phyloP scores from a whole-genome alignment of 2,329 filamentous ascomycete genomes.

The Ophiostoma montium region DNA sequence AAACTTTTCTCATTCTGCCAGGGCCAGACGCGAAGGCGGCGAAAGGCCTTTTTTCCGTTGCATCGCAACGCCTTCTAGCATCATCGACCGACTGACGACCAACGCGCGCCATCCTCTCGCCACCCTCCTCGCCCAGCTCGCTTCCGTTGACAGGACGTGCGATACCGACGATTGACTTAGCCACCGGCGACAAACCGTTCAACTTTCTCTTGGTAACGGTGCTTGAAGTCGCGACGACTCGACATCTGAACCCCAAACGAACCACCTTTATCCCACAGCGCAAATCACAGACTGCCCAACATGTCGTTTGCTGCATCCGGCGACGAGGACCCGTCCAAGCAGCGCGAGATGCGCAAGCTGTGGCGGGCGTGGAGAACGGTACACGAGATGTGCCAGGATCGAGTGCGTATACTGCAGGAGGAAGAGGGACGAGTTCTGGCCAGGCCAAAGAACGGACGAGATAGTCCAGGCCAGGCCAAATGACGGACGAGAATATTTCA shows the following conservation, averaged over 20 bases:
- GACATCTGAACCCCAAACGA: background rate
- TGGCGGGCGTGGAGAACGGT: slow-evolving; percentile 92
- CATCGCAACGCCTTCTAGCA: background rate
- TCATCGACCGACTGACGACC: background rate
- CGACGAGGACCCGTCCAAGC: slow-evolving; percentile 25
- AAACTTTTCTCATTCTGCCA: background rate
- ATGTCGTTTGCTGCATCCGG: slow-evolving; percentile 8
- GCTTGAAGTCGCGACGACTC: no score
- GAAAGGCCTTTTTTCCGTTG: slow-evolving; percentile 3
- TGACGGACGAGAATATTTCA: no score
- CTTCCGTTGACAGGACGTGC: no score
- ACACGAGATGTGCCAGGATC: slow-evolving; percentile 86
- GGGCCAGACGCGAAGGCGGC: slow-evolving; percentile 2
- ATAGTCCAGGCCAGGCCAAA: background rate
- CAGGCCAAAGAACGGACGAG: background rate
- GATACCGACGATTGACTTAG: no score
- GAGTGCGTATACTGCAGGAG: slow-evolving; percentile 42
- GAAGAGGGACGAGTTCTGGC: background rate
- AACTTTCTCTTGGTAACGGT: no score
- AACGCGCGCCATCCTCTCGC: background rate
- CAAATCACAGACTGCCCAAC: background rate
- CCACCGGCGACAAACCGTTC: no score
- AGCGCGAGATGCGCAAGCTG: slow-evolving; percentile 49
- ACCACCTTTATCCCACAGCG: no score
- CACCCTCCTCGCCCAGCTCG: no score